Conservation (phyloP, 257 asterid species). For the Ilex asprella region DNA sequence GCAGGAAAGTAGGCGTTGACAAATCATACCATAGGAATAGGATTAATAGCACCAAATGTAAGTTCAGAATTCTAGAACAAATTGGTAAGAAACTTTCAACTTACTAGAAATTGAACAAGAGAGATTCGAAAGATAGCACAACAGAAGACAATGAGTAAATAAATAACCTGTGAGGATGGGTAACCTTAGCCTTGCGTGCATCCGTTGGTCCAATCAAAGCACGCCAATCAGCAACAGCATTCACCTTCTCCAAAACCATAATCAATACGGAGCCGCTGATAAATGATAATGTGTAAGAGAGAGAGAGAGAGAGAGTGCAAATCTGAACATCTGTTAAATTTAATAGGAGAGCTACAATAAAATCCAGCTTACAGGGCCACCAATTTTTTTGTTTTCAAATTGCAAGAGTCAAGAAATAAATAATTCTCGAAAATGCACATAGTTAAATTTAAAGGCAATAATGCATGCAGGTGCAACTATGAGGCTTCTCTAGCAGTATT, state of each 20-base stretch:
- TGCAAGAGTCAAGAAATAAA: too few relatives aligned
- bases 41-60: not conserved
- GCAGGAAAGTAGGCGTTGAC: not conserved
- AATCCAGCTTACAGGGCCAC: too few relatives aligned
- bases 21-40: too few relatives aligned
- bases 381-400: too few relatives aligned
- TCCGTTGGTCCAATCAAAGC: constrained; percentile 86
- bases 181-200: constrained; percentile 52
- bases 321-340: not conserved
- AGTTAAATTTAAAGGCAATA: too few relatives aligned
- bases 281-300: constrained; percentile 4
- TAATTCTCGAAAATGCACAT: too few relatives aligned
- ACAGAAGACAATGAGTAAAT: not conserved
- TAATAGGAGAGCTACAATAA: too few relatives aligned
- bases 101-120: too few relatives aligned
- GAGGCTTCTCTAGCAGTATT: not conserved
- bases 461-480: too few relatives aligned
- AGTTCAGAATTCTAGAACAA: not conserved
- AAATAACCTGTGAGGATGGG: constrained; percentile 71
- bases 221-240: constrained; percentile 85
- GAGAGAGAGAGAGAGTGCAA: not conserved
- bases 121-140: too few relatives aligned
- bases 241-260: constrained; percentile 74
- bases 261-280: constrained; percentile 70
- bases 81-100: not conserved